Base-by-base conservation (phyloP, 1,284 basidiomycete genomes). In the Chalciporus piperatoides region DNA sequence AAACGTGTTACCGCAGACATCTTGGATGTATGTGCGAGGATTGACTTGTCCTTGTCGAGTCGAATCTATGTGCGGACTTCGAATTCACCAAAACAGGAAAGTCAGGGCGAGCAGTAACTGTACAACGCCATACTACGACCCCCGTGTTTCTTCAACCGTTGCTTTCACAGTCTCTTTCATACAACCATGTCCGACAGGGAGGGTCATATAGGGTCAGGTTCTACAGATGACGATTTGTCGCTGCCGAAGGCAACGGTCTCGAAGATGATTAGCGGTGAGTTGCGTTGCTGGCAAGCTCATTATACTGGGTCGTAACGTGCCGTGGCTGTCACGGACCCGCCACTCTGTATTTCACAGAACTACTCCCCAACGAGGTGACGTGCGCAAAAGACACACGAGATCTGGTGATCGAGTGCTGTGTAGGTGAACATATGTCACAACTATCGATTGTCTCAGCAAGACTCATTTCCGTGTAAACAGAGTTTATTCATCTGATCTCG, bases 401-500 rank as follows among this genome's bases (percentile, higher is more conserved):
- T 75, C 73, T 98, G 51, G 86, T 99, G 44, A 94, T 96, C 69
- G 94, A 98, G 72, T 97, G 94, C 67, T 98, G 96, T 80, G 92
- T 97, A 81, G 94, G 93, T 94, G 74, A 79, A 81, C 71, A 71
- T 53, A 41, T 44, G 28, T 42, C 47, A n/a, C 30, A 51, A 41
- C 35, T 14, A 40, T 35, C 28, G 19, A 46, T 32, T 36, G 50
- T 49, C 41, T 48, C 44, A 48, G 41, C 44, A 44, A 30, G 33
- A 44, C 55, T 59, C 52, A 58, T 38, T 17, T 23, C 40, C 25
- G 40, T 58, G 42, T 53, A 48, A 35, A 48, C 62, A 97, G 96
- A 99, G 77, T 99, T 98, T 71, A 96, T 99, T 59, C 92, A 97
- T 66, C 74, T 99, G 65, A 89, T 99, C 64, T 97, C 97, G 12